A percentile compares a stretch with the other conserved stretches of the same genome.
These are phyloP conservation scores for Exophiala dermatitidis DNA, from an alignment of 2,329 filamentous ascomycete species.

Conservation along the genomic window DNA sequence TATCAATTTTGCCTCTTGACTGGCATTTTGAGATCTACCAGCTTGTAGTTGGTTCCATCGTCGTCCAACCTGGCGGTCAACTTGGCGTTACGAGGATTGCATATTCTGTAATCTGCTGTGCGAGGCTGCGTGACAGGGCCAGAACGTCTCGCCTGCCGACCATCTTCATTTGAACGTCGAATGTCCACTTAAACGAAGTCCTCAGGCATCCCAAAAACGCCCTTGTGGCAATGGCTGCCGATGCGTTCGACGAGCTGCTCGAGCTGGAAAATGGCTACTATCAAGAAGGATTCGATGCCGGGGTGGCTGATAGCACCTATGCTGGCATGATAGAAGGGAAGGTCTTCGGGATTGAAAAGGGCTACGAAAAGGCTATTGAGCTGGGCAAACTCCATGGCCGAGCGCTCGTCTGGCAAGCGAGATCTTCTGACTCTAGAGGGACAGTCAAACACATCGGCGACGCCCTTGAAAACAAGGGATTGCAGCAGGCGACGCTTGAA, in stretches of 20 bases:
- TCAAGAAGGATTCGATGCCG: conserved; percentile 69
- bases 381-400: conserved; percentile 72
- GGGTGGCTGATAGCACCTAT: conserved; percentile 64
- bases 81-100: too few species aligned
- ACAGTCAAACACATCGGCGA: background rate
- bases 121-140: too few species aligned
- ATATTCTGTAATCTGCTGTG: too few species aligned
- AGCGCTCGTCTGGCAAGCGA: conserved; percentile 74
- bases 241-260: conserved; percentile 52
- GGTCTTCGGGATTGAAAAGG: conserved; percentile 82
- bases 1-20: background rate
- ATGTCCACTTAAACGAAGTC: background rate
- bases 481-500: background rate
- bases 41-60: too few species aligned
- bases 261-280: conserved; percentile 66
- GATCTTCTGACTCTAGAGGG: conserved; percentile 40
- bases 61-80: too few species aligned
- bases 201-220: background rate
- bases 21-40: too few species aligned
- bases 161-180: background rate
- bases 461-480: background rate
- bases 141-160: background rate
- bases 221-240: conserved; percentile 34
- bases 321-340: conserved; percentile 83
- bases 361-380: conserved; percentile 84